These are phyloP conservation scores for Breviolum minutum DNA, from an alignment of 73 alveolate genomes.

Conservation along the genomic window DNA sequence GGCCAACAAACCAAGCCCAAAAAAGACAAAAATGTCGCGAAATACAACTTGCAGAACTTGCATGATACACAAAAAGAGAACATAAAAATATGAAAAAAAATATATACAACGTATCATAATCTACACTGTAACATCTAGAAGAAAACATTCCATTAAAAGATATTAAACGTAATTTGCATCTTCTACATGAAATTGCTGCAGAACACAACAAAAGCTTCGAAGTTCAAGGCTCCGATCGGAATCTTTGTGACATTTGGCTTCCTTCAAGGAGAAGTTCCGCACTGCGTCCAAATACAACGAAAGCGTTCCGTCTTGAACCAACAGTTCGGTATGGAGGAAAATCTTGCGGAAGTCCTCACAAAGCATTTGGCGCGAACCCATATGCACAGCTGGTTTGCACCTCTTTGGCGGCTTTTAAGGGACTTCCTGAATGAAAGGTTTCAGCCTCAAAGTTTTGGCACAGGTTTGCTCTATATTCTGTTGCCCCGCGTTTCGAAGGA, in stretches of 20 bases:
- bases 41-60: no score
- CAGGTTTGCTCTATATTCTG: background rate
- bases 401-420: background rate
- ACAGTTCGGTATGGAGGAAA: conserved; percentile 34
- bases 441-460: background rate
- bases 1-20: no score
- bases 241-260: conserved; percentile 47
- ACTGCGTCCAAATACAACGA: conserved; percentile 38
- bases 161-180: no score
- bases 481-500: no score
- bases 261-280: conserved; percentile 35
- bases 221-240: background rate
- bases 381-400: background rate
- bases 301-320: conserved; percentile 20
- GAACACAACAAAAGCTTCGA: background rate
- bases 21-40: no score
- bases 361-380: background rate
- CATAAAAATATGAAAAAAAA: no score
- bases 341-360: conserved; percentile 11
- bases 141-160: no score
- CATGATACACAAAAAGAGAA: no score
- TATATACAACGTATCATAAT: no score
- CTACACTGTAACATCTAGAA: no score
- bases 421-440: no score
- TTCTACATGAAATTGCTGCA: background rate